Conservation (phyloP, 495 filamentous ascomycete species). For the Penicillium turbatum region DNA sequence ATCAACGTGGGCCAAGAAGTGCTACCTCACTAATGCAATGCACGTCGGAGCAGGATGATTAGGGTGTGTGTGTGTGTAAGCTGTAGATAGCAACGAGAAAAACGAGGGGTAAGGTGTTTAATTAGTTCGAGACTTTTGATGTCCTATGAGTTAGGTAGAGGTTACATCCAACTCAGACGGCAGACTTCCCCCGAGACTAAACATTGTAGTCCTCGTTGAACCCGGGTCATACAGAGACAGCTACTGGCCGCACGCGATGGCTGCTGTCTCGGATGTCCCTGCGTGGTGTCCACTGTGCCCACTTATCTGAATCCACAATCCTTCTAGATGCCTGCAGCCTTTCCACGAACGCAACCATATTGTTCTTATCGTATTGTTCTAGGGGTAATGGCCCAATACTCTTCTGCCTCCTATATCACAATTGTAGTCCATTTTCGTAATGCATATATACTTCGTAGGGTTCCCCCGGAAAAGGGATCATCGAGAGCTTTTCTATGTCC, state of each 20-base stretch:
- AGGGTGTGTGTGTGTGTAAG: neutral
- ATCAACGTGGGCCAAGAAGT: neutral
- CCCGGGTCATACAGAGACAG: neutral
- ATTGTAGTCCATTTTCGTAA: neutral
- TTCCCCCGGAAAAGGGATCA: neutral
- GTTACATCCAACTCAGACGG: neutral
- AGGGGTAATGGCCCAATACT: neutral
- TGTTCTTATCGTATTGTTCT: conserved; percentile 19
- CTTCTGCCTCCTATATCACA: neutral
- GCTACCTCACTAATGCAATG: conserved; percentile 6
- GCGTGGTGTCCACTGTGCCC: neutral
- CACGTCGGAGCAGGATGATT: neutral
- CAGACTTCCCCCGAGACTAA: neutral
- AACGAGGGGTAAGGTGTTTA: neutral
- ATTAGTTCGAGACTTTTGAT: neutral
- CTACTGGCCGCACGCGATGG: conserved; percentile 2
- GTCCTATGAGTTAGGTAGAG: neutral
- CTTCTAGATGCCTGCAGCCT: conserved; percentile 10
- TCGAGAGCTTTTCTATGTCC: neutral
- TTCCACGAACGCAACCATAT: conserved; percentile 23
- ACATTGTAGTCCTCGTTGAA: neutral
- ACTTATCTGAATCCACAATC: neutral
- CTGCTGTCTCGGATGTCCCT: neutral
- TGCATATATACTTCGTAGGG: conserved; percentile 3
- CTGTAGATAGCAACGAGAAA: neutral